These are phyloP conservation scores for Corynascus novoguineensis DNA, from an alignment of 495 filamentous ascomycete species.

Conservation along the genomic window DNA sequence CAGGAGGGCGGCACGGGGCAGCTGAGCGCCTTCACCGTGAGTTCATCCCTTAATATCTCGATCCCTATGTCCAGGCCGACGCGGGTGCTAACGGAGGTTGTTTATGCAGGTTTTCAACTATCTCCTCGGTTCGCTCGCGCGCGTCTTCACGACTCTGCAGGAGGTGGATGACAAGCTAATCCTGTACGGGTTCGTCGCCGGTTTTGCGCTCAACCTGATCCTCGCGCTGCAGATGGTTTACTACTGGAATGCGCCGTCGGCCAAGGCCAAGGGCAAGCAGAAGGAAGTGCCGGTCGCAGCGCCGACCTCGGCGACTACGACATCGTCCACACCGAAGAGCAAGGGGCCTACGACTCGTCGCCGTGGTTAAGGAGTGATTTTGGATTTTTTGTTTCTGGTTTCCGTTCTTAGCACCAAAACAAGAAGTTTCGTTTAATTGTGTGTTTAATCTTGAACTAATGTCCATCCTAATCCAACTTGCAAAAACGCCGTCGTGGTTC, in stretches of 20 bases:
- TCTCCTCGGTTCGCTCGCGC: conserved; percentile 79
- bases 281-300: conserved; percentile 30
- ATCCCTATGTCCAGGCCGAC: not conserved
- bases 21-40: conserved; percentile 90
- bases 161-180: conserved; percentile 95
- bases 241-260: conserved; percentile 82
- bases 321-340: conserved; percentile 38
- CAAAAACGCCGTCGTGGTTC: too few species aligned
- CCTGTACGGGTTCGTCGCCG: conserved; percentile 85
- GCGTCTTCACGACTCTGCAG: conserved; percentile 94
- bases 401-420: conserved; percentile 9
- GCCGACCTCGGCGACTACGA: conserved; percentile 28
- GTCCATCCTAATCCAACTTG: too few species aligned
- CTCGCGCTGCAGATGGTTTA: conserved; percentile 88
- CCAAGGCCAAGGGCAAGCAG: conserved; percentile 47
- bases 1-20: conserved; percentile 84
- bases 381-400: conserved; percentile 1
- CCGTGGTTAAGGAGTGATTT: conserved; percentile 36
- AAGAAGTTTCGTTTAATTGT: conserved; percentile 2
- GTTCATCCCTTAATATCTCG: conserved; percentile 27
- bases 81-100: not conserved
- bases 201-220: conserved; percentile 79
- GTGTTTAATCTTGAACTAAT: conserved; percentile 17
- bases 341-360: conserved; percentile 52
- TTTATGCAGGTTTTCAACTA: conserved; percentile 86